A percentile compares a stretch with the other conserved stretches of the same genome.
Conservation (phyloP, 305 asterid genomes). For the Fraxinus xanthoxyloides region DNA sequence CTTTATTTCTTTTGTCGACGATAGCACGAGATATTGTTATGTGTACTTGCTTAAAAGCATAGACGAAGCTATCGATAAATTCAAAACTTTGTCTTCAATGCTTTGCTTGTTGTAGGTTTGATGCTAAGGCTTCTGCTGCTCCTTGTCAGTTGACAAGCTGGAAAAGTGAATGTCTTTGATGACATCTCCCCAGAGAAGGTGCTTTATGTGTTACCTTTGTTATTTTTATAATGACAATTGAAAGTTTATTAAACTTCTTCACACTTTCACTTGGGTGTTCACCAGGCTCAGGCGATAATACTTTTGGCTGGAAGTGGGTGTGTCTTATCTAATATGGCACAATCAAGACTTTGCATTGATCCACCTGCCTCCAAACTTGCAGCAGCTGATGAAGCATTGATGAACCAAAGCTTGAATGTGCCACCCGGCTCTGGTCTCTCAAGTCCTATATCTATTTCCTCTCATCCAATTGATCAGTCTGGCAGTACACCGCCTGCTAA, state of each 20-base stretch:
- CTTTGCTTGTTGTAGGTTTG: constrained; percentile 36
- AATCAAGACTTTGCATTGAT: constrained; percentile 39
- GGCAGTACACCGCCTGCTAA: no score
- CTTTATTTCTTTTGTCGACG: no score
- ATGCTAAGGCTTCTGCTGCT: constrained; percentile 1
- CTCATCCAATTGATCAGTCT: no score
- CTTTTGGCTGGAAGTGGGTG: constrained; percentile 58
- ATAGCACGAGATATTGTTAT: no score
- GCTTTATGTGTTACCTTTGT: neutral
- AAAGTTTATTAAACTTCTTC: neutral
- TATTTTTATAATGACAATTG: neutral
- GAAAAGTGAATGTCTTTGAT: constrained; percentile 66
- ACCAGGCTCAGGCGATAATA: constrained; percentile 80
- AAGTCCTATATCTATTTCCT: no score
- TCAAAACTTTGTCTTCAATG: neutral
- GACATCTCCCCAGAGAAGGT: constrained; percentile 78
- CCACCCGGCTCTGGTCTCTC: no score
- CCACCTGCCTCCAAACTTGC: constrained; percentile 42
- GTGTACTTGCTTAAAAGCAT: no score
- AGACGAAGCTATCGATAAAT: no score
- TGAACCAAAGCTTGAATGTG: constrained; percentile 27
- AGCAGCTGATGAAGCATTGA: constrained; percentile 29
- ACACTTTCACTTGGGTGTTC: neutral
- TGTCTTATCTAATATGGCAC: constrained; percentile 34
- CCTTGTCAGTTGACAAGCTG: constrained; percentile 67